A percentile compares a stretch with the other conserved stretches of the same genome.
phyloP scores from a whole-genome alignment of 495 filamentous ascomycete genomes.

The Ramalina peruviana region DNA sequence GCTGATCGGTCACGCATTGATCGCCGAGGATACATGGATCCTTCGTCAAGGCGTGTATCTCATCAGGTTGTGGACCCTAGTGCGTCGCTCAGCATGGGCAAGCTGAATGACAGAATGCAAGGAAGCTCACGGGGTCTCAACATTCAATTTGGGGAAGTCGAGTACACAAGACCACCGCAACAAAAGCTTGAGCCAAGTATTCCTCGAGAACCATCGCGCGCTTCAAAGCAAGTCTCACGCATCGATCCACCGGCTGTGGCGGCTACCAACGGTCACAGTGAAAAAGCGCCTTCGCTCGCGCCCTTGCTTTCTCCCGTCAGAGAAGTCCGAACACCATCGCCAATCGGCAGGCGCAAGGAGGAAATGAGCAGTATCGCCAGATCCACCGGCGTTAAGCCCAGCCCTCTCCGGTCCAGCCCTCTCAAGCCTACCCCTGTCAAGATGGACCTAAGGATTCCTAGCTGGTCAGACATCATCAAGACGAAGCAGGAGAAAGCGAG shows the following conservation, averaged over 20 bases:
- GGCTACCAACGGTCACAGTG: neutral
- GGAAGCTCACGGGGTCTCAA: slow-evolving; percentile 6
- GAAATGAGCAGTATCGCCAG: neutral
- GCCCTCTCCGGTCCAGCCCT: neutral
- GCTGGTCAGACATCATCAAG: slow-evolving; percentile 8
- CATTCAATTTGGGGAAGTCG: slow-evolving; percentile 14
- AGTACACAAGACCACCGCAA: slow-evolving; percentile 1
- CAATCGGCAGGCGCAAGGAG: slow-evolving; percentile 19
- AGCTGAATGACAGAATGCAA: slow-evolving; percentile 1
- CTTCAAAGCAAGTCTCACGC: slow-evolving; percentile 4
- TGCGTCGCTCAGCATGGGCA: neutral
- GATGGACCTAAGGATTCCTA: slow-evolving; percentile 11
- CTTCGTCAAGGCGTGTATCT: neutral
- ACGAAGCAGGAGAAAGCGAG: slow-evolving; percentile 19
- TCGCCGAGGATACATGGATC: slow-evolving; percentile 10
- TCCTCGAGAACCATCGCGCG: neutral
- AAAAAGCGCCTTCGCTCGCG: slow-evolving; percentile 6
- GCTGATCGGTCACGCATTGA: slow-evolving; percentile 19
- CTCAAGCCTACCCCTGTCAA: neutral
- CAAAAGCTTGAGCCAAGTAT: slow-evolving; percentile 1
- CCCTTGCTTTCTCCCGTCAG: slow-evolving; percentile 32
- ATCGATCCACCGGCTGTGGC: slow-evolving; percentile 1
- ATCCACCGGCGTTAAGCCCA: neutral
- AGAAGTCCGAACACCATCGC: slow-evolving; percentile 32
- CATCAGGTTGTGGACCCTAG: neutral